A percentile compares a stretch with the other conserved stretches of the same genome.
phyloP scores from a whole-genome alignment of 148 eudicot species.

The Camellia granthamiana region DNA sequence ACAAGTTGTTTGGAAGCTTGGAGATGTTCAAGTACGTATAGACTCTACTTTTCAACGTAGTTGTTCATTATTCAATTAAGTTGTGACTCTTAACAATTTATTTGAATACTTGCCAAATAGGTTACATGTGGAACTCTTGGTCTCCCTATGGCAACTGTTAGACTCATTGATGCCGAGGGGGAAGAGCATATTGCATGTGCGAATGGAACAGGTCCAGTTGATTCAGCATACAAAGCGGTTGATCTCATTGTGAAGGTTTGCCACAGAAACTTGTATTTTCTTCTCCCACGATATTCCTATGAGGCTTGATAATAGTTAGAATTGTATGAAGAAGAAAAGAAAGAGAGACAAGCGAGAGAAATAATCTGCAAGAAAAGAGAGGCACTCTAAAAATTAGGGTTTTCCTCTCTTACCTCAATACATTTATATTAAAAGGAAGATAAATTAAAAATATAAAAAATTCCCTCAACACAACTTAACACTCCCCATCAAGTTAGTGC shows the following conservation, averaged over 20 bases:
- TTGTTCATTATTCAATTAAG: not conserved
- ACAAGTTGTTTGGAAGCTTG: constrained; percentile 78
- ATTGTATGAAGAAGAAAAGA: no score
- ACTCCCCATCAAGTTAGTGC: no score
- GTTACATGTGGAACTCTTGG: constrained; percentile 90
- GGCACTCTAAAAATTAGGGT: no score
- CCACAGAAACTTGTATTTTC: not conserved
- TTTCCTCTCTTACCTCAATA: no score
- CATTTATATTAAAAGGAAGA: no score
- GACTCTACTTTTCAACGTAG: not conserved
- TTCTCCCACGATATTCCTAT: no score
- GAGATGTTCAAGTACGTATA: constrained; percentile 67
- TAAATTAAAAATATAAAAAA: no score
- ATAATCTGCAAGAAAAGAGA: no score
- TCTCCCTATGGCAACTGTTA: constrained; percentile 88
- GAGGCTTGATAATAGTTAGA: no score
- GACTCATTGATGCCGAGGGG: constrained; percentile 68
- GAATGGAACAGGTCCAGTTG: constrained; percentile 89
- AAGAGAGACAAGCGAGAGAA: no score
- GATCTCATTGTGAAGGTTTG: constrained; percentile 80
- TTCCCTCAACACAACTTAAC: no score
- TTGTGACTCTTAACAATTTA: not conserved
- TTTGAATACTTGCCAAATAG: constrained; percentile 30
- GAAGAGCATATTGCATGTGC: constrained; percentile 69
- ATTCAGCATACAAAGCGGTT: constrained; percentile 92